These are phyloP conservation scores for Eimeria acervulina DNA, from an alignment of 169 alveolate genomes.

Conservation along the genomic window DNA sequence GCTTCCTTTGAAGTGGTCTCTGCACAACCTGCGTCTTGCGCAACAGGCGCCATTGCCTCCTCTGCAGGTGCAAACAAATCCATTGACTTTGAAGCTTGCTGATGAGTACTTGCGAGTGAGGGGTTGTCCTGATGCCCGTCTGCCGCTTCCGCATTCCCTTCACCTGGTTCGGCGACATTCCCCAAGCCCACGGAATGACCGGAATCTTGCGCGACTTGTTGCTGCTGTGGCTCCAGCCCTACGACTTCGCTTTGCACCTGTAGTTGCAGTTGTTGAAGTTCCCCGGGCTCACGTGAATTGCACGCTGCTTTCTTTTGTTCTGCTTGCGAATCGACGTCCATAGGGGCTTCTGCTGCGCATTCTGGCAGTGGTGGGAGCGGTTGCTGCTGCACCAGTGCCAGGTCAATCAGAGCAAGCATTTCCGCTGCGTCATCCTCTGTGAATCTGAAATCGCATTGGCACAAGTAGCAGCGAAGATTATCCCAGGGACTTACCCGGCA, in stretches of 20 bases:
- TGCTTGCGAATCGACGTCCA: conserved; percentile 46
- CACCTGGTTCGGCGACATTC: not conserved
- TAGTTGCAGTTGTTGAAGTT: conserved; percentile 29
- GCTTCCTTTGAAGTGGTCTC: conserved; percentile 8
- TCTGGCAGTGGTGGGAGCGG: conserved; percentile 59
- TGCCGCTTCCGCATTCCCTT: not conserved
- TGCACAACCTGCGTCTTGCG: not conserved
- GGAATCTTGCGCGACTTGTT: conserved; percentile 13
- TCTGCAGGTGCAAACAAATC: conserved; percentile 61
- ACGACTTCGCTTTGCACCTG: conserved; percentile 15
- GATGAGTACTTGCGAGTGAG: not conserved
- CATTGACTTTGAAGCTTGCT: not conserved
- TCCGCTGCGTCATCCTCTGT: conserved; percentile 69
- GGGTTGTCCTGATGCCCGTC: not conserved
- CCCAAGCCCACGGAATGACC: not conserved
- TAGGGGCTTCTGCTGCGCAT: conserved; percentile 27
- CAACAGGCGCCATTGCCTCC: not conserved
- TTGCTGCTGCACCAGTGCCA: conserved; percentile 71
- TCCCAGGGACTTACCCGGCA: not conserved
- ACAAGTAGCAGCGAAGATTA: not conserved
- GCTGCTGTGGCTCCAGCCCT: conserved; percentile 19
- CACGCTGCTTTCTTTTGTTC: not conserved
- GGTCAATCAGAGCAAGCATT: conserved; percentile 54
- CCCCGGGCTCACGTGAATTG: not conserved
- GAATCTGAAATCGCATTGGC: conserved; percentile 38